These are phyloP conservation scores for Saxophila tyrrhenica DNA, from an alignment of 495 filamentous ascomycete species.

Conservation along the genomic window DNA sequence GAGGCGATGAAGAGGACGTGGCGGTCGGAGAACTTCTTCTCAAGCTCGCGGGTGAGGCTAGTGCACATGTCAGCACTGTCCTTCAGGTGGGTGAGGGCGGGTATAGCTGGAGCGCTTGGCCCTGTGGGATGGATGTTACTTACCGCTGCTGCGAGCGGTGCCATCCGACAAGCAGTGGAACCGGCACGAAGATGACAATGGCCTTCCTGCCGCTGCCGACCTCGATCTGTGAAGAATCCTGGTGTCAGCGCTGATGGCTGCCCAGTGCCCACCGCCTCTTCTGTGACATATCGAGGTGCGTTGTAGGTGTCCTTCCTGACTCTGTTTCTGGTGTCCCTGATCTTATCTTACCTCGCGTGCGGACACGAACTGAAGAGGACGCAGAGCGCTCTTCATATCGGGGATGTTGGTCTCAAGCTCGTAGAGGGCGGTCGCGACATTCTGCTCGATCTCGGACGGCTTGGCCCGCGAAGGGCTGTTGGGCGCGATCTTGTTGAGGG, in stretches of 20 bases:
- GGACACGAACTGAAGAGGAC: conserved; percentile 93
- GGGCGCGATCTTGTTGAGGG: conserved; percentile 92
- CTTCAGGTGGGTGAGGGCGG: conserved; percentile 8
- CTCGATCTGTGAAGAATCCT: conserved; percentile 81
- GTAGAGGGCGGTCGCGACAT: conserved; percentile 87
- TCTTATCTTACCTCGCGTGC: conserved; percentile 84
- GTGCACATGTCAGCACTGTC: conserved; percentile 26
- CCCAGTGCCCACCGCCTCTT: conserved; percentile 47
- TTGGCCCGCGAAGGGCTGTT: conserved; percentile 89
- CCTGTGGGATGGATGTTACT: conserved; percentile 24
- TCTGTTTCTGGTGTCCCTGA: conserved; percentile 1
- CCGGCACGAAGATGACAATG: conserved; percentile 99
- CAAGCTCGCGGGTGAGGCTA: conserved; percentile 93
- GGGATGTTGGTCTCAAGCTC: conserved; percentile 96
- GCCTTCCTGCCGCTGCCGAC: conserved; percentile 99
- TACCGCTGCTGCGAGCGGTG: conserved; percentile 99
- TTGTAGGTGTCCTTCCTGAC: neutral
- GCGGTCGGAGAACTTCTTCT: conserved; percentile 99
- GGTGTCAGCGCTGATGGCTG: conserved; percentile 57
- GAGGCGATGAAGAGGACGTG: conserved; percentile 98
- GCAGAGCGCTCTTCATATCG: conserved; percentile 84
- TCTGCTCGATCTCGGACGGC: conserved; percentile 90
- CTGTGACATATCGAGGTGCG: conserved; percentile 13
- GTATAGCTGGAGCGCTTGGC: neutral
- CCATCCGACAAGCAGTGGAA: conserved; percentile 88